Evolutionary conservation across 305 asterid species (phyloP).

Genomic region (Fraxinus platypoda): DNA sequence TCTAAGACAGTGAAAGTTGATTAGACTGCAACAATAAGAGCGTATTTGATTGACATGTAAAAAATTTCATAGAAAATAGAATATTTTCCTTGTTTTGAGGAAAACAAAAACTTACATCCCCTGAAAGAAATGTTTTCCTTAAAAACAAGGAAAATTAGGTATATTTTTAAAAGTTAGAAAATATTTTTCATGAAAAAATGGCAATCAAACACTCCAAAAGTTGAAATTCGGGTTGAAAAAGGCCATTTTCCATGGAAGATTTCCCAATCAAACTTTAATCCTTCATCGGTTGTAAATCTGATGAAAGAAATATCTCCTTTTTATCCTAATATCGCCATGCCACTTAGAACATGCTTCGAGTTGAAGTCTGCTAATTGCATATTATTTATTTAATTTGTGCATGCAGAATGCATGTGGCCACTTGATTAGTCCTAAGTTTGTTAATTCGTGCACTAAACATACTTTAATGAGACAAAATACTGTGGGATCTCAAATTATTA

Average conservation of each 20-base stretch:
- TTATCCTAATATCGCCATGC: background rate
- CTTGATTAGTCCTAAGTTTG: constrained; percentile 16
- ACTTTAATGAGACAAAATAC: background rate
- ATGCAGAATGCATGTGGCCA: constrained; percentile 41
- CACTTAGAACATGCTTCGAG: background rate
- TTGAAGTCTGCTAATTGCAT: background rate
- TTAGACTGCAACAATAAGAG: background rate
- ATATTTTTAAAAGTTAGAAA: no score
- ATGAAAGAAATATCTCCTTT: background rate
- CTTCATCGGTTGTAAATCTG: background rate
- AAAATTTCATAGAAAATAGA: no score
- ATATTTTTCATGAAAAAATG: no score
- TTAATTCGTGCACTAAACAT: background rate
- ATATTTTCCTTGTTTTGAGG: no score
- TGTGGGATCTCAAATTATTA: constrained; percentile 30
- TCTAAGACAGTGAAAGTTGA: background rate
- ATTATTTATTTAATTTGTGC: constrained; percentile 23
- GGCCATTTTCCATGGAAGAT: no score
- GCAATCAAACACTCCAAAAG: no score
- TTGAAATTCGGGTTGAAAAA: no score
- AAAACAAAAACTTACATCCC: no score
- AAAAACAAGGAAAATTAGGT: no score
- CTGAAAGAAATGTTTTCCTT: no score
- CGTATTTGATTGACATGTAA: no score
- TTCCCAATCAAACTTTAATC: background rate